Conservation (phyloP, 208 protist genomes). For the Leishmania guyanensis region DNA sequence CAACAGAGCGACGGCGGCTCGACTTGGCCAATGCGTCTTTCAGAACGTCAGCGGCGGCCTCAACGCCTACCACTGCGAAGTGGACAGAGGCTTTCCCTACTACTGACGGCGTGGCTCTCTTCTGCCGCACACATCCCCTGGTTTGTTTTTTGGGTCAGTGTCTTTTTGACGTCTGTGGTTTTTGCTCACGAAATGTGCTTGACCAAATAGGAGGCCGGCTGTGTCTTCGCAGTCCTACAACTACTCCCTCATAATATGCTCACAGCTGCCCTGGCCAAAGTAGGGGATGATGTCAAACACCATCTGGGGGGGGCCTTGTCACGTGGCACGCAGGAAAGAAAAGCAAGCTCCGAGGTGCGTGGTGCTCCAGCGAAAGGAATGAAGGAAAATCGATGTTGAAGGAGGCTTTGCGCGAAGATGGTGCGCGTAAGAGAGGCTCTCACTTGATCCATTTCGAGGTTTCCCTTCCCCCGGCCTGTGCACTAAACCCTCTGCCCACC, state of each 20-base stretch:
- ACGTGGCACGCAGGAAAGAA: neutral
- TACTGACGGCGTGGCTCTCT: conserved; percentile 36
- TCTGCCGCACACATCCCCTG: neutral
- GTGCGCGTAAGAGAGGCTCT: neutral
- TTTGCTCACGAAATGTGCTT: conserved; percentile 2
- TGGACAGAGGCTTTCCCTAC: conserved; percentile 72
- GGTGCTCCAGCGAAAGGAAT: neutral
- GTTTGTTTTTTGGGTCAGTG: neutral
- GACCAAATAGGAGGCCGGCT: neutral
- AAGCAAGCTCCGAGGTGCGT: neutral
- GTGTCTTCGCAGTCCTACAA: neutral
- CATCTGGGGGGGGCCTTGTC: neutral
- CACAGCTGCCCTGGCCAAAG: neutral
- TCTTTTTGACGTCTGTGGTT: neutral
- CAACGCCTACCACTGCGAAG: conserved; percentile 66
- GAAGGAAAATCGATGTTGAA: neutral
- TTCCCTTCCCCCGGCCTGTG: neutral
- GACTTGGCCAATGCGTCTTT: conserved; percentile 18
- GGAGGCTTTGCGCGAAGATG: neutral
- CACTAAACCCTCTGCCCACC: neutral
- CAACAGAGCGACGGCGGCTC: neutral
- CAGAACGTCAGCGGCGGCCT: conserved; percentile 85
- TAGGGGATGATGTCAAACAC: neutral
- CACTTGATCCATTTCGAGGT: conserved; percentile 3
- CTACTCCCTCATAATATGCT: neutral